phyloP scores from a whole-genome alignment of 2,329 filamentous ascomycete species.

The Xylaria sp. region DNA sequence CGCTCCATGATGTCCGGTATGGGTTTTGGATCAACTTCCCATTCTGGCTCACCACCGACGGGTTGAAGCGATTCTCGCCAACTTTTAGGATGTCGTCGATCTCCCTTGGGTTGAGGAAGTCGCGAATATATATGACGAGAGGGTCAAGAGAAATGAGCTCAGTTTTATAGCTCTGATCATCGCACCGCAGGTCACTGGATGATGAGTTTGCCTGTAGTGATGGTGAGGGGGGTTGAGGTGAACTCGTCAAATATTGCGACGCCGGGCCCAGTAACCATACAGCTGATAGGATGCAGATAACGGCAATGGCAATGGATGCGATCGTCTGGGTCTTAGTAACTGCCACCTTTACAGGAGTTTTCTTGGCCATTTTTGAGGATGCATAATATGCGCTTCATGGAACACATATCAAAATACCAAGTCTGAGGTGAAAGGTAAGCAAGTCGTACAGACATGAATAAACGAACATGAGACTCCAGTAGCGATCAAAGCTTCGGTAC shows the following conservation, averaged over 20 bases:
- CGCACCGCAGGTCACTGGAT: conserved; percentile 15
- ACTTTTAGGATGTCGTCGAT: conserved; percentile 50
- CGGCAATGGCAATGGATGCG: conserved; percentile 14
- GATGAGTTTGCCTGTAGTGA: conserved; percentile 13
- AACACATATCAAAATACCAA: neutral
- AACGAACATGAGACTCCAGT: conserved; percentile 1
- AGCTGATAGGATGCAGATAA: conserved; percentile 8
- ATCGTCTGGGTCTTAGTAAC: neutral
- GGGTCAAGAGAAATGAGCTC: conserved; percentile 57
- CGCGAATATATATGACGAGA: conserved; percentile 56
- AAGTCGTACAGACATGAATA: neutral
- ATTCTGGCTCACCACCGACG: conserved; percentile 52
- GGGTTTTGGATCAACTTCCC: conserved; percentile 46
- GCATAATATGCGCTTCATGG: neutral
- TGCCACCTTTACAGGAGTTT: conserved; percentile 5
- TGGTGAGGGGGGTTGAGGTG: neutral
- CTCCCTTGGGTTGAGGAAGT: conserved; percentile 52
- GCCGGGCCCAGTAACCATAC: conserved; percentile 12
- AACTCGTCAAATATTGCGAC: neutral
- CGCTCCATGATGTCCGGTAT: conserved; percentile 54
- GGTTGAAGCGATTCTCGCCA: conserved; percentile 52
- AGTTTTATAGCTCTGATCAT: conserved; percentile 51
- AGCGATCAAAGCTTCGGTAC: conserved; percentile 10
- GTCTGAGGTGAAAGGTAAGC: neutral
- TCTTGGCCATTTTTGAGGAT: conserved; percentile 14